Percentiles rank a stretch among this genome's conserved stretches.
Evolutionary conservation across 352 stramenopile species (phyloP).

Genomic region (Globisporangium nagaii): DNA sequence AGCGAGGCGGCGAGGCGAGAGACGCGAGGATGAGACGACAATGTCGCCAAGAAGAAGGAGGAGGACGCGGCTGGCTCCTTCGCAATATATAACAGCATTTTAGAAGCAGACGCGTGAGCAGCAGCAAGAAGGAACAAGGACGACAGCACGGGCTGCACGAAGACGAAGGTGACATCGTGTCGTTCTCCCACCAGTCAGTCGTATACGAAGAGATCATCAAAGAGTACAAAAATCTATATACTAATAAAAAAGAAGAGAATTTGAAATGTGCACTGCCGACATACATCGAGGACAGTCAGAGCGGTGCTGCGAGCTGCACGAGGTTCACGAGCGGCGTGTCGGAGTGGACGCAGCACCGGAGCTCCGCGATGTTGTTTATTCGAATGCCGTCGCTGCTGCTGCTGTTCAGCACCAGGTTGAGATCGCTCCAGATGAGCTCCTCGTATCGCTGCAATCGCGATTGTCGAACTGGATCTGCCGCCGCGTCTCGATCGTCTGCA

Average conservation of each 20-base stretch:
- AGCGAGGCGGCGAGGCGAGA: not conserved
- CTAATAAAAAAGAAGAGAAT: constrained; percentile 1
- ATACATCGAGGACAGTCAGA: not conserved
- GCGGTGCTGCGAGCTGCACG: not conserved
- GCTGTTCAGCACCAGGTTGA: constrained; percentile 9
- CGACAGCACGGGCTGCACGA: not conserved
- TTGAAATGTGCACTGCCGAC: not conserved
- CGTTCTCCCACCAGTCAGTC: not conserved
- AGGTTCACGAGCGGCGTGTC: constrained; percentile 22
- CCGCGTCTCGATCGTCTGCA: not conserved
- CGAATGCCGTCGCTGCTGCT: not conserved
- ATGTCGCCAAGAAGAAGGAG: not conserved
- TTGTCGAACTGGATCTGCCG: not conserved
- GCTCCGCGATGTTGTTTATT: constrained; percentile 13
- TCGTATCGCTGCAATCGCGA: constrained; percentile 9
- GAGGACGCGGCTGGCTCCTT: not conserved
- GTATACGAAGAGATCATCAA: not conserved
- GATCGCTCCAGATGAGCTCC: constrained; percentile 35
- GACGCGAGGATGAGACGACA: not conserved
- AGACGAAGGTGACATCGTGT: not conserved
- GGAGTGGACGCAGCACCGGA: constrained; percentile 28
- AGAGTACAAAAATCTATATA: not conserved
- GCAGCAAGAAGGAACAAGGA: not conserved
- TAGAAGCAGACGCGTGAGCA: constrained; percentile 1
- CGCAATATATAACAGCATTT: constrained; percentile 1